Base-by-base conservation (phyloP, 208 protist genomes). In the Crithidia bombi region DNA sequence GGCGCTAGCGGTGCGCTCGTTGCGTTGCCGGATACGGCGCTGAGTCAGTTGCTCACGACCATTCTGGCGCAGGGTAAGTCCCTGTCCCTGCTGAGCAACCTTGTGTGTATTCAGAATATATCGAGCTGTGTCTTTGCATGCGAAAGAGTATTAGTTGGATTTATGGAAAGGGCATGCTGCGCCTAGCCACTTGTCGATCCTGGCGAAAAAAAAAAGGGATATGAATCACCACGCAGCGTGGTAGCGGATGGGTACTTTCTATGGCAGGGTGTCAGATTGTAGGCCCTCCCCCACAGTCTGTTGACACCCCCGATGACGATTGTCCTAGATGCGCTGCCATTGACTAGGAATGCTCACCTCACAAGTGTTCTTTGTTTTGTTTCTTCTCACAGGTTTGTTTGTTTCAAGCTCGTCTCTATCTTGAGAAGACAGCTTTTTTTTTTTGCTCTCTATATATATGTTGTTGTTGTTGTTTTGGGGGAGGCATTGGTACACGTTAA, bases 101-200 rank as follows among this genome's bases (percentile, higher is more conserved):
- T 93, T n/a, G 66, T 71, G 19, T 90, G 78, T 59, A 66, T 94
- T 28, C 87, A 90, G 80, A 96, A 92, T 81, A 92, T 92, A 79
- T 91, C 88, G 93, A 90, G 80, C 30, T 96, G 91, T 50, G 83
- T 92, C 52, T 79, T 87, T 80, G 78, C 81, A 82, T 93, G 79
- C 56, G 86, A 94, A 91, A 96, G 86, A 91, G 87, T 95, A 92
- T 86, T 90, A 73, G 47, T 64, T n/a, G 79, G 83, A 83, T 82
- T 82, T 70, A 54, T 70, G 54, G 19, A n/a, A n/a, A n/a, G n/a
- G n/a, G n/a, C n/a, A n/a, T n/a, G n/a, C n/a, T n/a, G n/a, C n/a
- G n/a, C n/a, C n/a, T n/a, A n/a, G n/a, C n/a, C n/a, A n/a, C n/a
- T n/a, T n/a, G n/a, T n/a, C n/a, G n/a, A n/a, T n/a, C n/a, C n/a